A percentile compares a stretch with the other conserved stretches of the same genome.
Evolutionary conservation across 108 stramenopile species (phyloP).

Genomic region (Discostella stelligeroides): DNA sequence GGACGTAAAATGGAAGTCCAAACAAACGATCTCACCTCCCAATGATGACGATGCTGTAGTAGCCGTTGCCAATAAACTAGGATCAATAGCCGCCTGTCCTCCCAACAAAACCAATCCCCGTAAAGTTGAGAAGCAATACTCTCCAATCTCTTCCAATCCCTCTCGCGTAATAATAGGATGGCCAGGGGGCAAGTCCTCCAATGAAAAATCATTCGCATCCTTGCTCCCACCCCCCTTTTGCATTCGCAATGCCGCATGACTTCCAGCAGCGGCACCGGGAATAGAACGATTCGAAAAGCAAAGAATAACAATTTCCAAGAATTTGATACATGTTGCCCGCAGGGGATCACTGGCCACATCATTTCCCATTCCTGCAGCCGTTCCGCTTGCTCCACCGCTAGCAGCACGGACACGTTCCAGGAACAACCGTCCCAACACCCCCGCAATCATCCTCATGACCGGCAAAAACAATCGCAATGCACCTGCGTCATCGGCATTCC

Average conservation of each 20-base stretch:
- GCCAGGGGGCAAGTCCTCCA: slow-evolving; percentile 88
- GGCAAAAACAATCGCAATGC: slow-evolving; percentile 78
- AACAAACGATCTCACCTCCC: slow-evolving; percentile 23
- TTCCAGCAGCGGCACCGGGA: slow-evolving; percentile 38
- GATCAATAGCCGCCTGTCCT: slow-evolving; percentile 85
- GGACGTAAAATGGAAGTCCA: slow-evolving; percentile 47
- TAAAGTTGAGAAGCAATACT: slow-evolving; percentile 83
- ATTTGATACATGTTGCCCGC: slow-evolving; percentile 84
- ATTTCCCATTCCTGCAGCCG: slow-evolving; percentile 4
- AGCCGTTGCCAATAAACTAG: slow-evolving; percentile 60
- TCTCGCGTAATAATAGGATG: slow-evolving; percentile 89
- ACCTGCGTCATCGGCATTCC: slow-evolving; percentile 79
- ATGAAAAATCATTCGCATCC: slow-evolving; percentile 75
- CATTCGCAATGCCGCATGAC: slow-evolving; percentile 49
- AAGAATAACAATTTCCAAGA: slow-evolving; percentile 85
- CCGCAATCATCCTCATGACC: slow-evolving; percentile 86
- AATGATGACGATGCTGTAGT: slow-evolving; percentile 27
- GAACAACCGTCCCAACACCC: slow-evolving; percentile 58
- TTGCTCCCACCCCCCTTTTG: slow-evolving; percentile 44
- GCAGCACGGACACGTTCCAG: slow-evolving; percentile 25
- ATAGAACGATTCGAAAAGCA: slow-evolving; percentile 80
- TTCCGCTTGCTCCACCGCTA: slow-evolving; percentile 11
- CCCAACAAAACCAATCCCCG: slow-evolving; percentile 80
- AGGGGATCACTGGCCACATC: slow-evolving; percentile 59
- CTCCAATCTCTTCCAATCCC: slow-evolving; percentile 82